A percentile compares a stretch with the other conserved stretches of the same genome.
Evolutionary conservation across 2,329 filamentous ascomycete species (phyloP).

Genomic region (Aspergillus ibericus): DNA sequence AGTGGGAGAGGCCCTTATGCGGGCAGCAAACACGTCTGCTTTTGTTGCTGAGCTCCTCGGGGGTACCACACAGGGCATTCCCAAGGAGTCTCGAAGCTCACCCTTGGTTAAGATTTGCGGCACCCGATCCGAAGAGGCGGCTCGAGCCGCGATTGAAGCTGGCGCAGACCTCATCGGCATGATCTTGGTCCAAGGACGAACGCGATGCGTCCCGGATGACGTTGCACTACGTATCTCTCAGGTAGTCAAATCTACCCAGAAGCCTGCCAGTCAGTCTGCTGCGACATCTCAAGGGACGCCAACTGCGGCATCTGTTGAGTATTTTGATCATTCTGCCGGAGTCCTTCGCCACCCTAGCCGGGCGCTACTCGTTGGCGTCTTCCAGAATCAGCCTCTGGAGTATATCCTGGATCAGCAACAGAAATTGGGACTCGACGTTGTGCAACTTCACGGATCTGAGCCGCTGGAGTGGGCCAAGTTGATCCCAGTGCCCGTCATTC

Average conservation of each 20-base stretch:
- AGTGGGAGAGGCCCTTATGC: conserved; percentile 95
- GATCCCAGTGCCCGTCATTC: conserved; percentile 91
- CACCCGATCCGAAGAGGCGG: conserved; percentile 78
- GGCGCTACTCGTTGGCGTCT: conserved; percentile 86
- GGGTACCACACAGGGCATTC: conserved; percentile 35
- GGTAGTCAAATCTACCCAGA: conserved; percentile 61
- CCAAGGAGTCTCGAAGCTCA: conserved; percentile 28
- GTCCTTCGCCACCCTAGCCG: conserved; percentile 55
- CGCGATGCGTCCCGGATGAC: conserved; percentile 75
- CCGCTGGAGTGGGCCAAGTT: conserved; percentile 85
- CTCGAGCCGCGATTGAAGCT: conserved; percentile 74
- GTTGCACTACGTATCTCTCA: conserved; percentile 78
- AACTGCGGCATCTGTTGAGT: conserved; percentile 55
- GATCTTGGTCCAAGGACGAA: conserved; percentile 79
- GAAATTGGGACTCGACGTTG: conserved; percentile 75
- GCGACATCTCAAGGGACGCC: conserved; percentile 20
- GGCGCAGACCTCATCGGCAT: conserved; percentile 93
- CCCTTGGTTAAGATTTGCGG: conserved; percentile 93
- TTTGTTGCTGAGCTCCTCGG: conserved; percentile 87
- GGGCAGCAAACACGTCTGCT: conserved; percentile 73
- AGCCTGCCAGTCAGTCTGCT: conserved; percentile 21
- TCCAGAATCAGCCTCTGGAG: conserved; percentile 82
- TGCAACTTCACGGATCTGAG: conserved; percentile 91
- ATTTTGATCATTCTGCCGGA: conserved; percentile 62
- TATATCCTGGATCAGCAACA: conserved; percentile 79